Percentiles rank a stretch among this genome's conserved stretches.
Evolutionary conservation across 768 basidiomycete species (phyloP).

Genomic region (Favolaschia claudopus): DNA sequence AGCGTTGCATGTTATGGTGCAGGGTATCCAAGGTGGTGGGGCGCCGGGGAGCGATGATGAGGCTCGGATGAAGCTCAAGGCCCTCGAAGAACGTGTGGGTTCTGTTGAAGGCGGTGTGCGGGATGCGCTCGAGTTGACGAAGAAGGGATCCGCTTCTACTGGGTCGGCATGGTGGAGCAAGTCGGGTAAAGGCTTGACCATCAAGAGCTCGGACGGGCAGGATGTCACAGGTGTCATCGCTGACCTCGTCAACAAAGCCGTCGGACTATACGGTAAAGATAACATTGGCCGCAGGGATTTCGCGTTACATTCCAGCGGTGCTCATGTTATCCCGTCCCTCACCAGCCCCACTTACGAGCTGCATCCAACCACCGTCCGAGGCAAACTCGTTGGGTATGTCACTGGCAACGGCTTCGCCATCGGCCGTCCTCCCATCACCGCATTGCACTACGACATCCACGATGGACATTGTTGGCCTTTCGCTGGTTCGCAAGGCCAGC

Average conservation of each 20-base stretch:
- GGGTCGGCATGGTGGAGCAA: conserved; percentile 79
- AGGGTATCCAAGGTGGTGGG: conserved; percentile 33
- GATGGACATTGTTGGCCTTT: conserved; percentile 97
- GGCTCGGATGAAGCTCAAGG: conserved; percentile 58
- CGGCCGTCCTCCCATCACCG: conserved; percentile 86
- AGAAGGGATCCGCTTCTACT: conserved; percentile 36
- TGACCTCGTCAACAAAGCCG: conserved; percentile 78
- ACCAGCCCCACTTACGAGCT: conserved; percentile 84
- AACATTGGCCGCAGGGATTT: conserved; percentile 83
- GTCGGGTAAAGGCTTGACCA: conserved; percentile 59
- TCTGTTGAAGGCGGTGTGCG: conserved; percentile 43
- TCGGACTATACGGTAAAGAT: conserved; percentile 76
- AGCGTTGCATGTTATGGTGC: conserved; percentile 52
- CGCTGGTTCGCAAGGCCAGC: conserved; percentile 74
- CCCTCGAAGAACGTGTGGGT: conserved; percentile 70
- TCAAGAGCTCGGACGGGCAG: conserved; percentile 80
- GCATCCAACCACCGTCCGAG: conserved; percentile 55
- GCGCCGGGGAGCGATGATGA: conserved; percentile 57
- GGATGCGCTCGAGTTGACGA: conserved; percentile 18
- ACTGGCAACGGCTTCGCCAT: conserved; percentile 68
- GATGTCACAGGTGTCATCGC: conserved; percentile 74
- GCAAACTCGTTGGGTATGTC: conserved; percentile 60
- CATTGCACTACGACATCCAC: conserved; percentile 85
- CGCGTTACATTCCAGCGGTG: conserved; percentile 86
- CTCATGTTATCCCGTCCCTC: conserved; percentile 78